These are phyloP conservation scores for Botrytis deweyae DNA, from an alignment of 2,329 filamentous ascomycete genomes.

Conservation along the genomic window DNA sequence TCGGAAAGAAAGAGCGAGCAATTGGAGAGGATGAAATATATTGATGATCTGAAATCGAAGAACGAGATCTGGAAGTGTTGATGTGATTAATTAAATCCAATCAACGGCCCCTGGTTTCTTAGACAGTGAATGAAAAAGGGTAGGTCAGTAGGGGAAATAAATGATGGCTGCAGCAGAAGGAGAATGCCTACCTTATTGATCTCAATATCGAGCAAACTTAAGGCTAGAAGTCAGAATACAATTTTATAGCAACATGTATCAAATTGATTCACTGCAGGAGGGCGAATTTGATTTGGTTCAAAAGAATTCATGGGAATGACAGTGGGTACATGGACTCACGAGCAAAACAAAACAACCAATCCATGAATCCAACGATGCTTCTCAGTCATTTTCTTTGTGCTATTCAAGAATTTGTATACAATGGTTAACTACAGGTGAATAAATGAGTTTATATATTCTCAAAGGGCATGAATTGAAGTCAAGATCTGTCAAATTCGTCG, in stretches of 20 bases:
- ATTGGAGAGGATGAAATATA: background rate
- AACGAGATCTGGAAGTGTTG: rapidly evolving
- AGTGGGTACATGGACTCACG: background rate
- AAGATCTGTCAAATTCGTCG: background rate
- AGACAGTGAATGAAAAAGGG: rapidly evolving
- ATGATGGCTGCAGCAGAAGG: background rate
- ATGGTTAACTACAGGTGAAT: background rate
- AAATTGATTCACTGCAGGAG: background rate
- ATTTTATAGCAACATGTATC: background rate
- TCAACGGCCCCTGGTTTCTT: background rate
- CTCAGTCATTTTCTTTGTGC: background rate
- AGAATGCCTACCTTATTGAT: background rate
- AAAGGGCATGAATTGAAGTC: background rate
- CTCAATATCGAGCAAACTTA: background rate
- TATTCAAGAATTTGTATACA: background rate
- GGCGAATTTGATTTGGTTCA: no score
- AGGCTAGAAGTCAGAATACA: background rate
- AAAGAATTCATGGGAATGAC: background rate
- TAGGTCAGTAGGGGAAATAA: background rate
- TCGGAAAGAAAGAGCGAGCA: background rate
- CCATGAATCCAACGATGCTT: background rate
- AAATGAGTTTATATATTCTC: background rate
- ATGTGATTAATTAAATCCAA: background rate
- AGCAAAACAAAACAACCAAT: background rate
- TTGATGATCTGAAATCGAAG: background rate